Evolutionary conservation across 257 asterid species (phyloP), one percentile per base, ranked within the genome.

Genomic region (Voacanga thouarsii): DNA sequence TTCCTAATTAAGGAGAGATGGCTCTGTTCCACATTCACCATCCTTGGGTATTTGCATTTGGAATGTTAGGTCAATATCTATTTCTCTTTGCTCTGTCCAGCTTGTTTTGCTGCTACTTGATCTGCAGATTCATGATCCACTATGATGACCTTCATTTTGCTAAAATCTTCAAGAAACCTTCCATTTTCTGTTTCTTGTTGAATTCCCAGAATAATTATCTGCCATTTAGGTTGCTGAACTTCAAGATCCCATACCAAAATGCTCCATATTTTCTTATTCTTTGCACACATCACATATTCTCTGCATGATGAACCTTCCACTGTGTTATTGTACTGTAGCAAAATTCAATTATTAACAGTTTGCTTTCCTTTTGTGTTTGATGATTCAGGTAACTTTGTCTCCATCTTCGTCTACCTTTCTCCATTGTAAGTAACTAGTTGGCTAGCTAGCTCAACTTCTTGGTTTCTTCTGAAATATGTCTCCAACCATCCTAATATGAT

Each of bases 351-450:
- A 65, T 68, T 24, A 53, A 78, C 45, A 23, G 23, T n/a, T 74
- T 73, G 56, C 19, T 74, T 45, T 68, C 30, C 64, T 68, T 63
- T 37, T 80, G 79, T 80, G 78, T 24, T 26, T 19, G 16, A 50
- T 28, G 45, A 30, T 80, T 71, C 89, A 94, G 99, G 98, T 43
- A 95, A 93, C 86, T 50, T 93, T 24, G 81, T 91, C 6, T 95
- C 99, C 23, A 15, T 91, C 67, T 78, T 84, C 11, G 97, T 93
- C 61, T 93, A 80, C 87, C 79, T 93, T 53, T 92, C 98, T 68
- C 99, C 98, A 10, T 0, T 86, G 99, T 93, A 91, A 93, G 97
- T 87, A 67, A 21, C 60, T 10, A 10, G 7, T 49, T 12, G 53
- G 14, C 14, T 49, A 4, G 47, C 47, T 44, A 33, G 37, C 72